These are phyloP conservation scores for Chlorella sp. DNA, from an alignment of 139 green algal species.

Conservation along the genomic window DNA sequence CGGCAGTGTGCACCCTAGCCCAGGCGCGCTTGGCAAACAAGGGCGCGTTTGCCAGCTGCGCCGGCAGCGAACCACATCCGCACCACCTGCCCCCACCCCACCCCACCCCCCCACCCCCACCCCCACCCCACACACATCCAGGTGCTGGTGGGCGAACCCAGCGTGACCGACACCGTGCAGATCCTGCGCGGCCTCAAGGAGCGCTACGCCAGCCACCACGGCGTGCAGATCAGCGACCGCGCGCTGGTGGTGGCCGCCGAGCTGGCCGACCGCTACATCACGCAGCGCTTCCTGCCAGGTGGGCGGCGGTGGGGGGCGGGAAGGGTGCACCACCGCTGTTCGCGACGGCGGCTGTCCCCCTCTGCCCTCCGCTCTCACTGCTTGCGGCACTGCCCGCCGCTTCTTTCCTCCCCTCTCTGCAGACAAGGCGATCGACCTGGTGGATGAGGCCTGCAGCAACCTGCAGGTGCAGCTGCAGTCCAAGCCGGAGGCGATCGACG, in stretches of 20 bases:
- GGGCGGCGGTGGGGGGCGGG: too few species aligned
- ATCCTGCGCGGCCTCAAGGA: constrained; percentile 94
- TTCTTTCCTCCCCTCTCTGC: constrained; percentile 61
- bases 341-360: too few species aligned
- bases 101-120: too few species aligned
- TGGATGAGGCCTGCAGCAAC: constrained; percentile 81
- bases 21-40: too few species aligned
- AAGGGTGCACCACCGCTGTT: too few species aligned
- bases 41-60: too few species aligned
- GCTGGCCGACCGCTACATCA: constrained; percentile 76
- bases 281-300: constrained; percentile 65
- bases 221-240: constrained; percentile 72
- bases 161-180: constrained; percentile 86
- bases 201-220: constrained; percentile 81
- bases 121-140: too few species aligned
- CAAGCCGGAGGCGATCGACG: constrained; percentile 83
- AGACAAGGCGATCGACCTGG: constrained; percentile 91
- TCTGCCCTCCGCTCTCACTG: too few species aligned
- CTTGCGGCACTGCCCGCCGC: constrained; percentile 2
- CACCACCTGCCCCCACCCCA: too few species aligned
- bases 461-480: constrained; percentile 75
- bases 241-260: constrained; percentile 75
- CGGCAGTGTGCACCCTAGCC: too few species aligned
- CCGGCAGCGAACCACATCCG: too few species aligned
- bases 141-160: constrained; percentile 82